Base-by-base conservation (phyloP, 148 eudicot genomes). In the Rhododendron molle region DNA sequence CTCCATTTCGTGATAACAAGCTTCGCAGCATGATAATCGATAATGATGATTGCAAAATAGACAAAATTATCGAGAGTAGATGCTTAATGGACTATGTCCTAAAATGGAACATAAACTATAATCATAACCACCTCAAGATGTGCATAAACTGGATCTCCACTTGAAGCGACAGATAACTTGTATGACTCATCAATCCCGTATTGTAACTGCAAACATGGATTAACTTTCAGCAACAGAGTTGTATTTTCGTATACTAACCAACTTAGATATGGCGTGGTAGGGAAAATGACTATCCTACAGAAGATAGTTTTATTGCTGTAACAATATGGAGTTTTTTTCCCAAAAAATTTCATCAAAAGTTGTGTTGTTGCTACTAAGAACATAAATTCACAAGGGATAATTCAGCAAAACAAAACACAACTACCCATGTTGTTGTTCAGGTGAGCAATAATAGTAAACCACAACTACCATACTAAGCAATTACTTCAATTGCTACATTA, bases 141-240 rank as follows among this genome's bases (percentile, higher is more conserved):
- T 14, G 94, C 98, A 89, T 90, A 96, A 73, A 87, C 81, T 72
- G 91, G 88, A 69, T 93, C 91, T 74, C 91, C 93, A 23, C 87
- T n/a, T 78, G 85, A 87, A 44, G 94, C 92, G 21, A 96, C 54
- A 34, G 88, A 56, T 62, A 95, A 87, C 80, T 91, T 90, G 93
- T 95, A 96, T 34, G 99, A 95, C 84, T 96, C 99, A 82, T 96
- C 96, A 67, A 90, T 84, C 10, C 90, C 93, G 52, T 92, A 88
- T 56, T 92, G 94, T 89, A 96, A 88, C 98, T 96, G 96, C 92
- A 92, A 60, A 81, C 77, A 77, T 80, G 83, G 23, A 74, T 82
- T 50, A 62, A 78, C 54, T 58, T 76, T 54, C 83, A 83, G 79
- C 80, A 73, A 88, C 14, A 69, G 81, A 81, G 82, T 82, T 73